Percentiles rank a stretch among this genome's conserved stretches.
Evolutionary conservation across 1,284 basidiomycete species (phyloP).

Genomic region (Mycosarcoma maydis): DNA sequence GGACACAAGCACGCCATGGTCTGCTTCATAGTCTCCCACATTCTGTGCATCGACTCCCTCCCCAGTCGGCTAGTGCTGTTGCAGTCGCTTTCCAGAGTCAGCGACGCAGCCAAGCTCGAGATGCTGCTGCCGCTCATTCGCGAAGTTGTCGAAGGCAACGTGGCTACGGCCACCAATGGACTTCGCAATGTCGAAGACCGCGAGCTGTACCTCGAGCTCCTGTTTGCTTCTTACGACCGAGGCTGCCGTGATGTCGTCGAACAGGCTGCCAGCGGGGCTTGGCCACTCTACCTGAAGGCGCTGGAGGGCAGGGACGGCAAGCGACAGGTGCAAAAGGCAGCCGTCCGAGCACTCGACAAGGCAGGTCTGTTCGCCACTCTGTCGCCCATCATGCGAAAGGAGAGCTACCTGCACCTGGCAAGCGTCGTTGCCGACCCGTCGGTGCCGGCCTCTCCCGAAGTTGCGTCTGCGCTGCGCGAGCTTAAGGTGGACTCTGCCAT

Average conservation of each 20-base stretch:
- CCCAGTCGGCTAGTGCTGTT: slow-evolving; percentile 74
- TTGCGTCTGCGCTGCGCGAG: slow-evolving; percentile 40
- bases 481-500: slow-evolving; percentile 68
- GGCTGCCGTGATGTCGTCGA: slow-evolving; percentile 71
- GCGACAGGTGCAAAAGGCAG: slow-evolving; percentile 36
- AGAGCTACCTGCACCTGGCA: slow-evolving; percentile 72
- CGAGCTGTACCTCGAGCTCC: slow-evolving; percentile 69
- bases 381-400: slow-evolving; percentile 71
- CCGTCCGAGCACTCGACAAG: slow-evolving; percentile 68
- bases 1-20: slow-evolving; percentile 77
- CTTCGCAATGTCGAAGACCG: slow-evolving; percentile 24
- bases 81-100: slow-evolving; percentile 73
- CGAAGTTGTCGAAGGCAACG: slow-evolving; percentile 59
- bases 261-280: slow-evolving; percentile 68
- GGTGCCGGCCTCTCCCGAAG: slow-evolving; percentile 33
- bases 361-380: slow-evolving; percentile 72
- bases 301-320: slow-evolving; percentile 22
- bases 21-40: slow-evolving; percentile 85
- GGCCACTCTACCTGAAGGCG: slow-evolving; percentile 37
- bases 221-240: slow-evolving; percentile 72
- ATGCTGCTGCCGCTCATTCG: slow-evolving; percentile 76
- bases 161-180: slow-evolving; percentile 7
- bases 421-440: slow-evolving; percentile 46
- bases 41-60: slow-evolving; percentile 73
- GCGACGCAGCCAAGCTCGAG: slow-evolving; percentile 75